Base-by-base conservation (phyloP, 139 green algal species). In the Chlorella sp. region DNA sequence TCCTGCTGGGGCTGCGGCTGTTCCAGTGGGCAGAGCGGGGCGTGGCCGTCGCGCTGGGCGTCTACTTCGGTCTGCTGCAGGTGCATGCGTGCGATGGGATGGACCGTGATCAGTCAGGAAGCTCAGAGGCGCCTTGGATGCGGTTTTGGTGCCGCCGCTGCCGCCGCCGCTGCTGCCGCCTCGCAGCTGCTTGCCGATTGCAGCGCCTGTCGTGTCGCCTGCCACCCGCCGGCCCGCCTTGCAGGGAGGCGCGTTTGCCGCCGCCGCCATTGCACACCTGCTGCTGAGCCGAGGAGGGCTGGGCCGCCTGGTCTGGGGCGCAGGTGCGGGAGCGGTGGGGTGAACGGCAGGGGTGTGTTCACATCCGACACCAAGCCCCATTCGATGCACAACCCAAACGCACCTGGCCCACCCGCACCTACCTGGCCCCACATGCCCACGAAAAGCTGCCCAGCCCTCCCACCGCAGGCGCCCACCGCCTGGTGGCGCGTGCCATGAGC, bases 221-320 rank as follows among this genome's bases (percentile, higher is more conserved):
- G 65, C 46, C 46, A 7, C 7, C 46, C 7, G 7, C 46, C 46
- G 46, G 8, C 46, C 60, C 1, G 2, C 22, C 2, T 1, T 56
- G 54, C 56, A 83, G 77, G 77, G 77, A 30, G 28, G 40, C 26
- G 28, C 19, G 2, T 83, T 60, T 26, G 77, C 77, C 5, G 40
- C 60, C 28, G 41, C 77, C n/a, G 58, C 77, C 1, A 56, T 83
- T 3, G 26, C 64, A 0, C 56, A 74, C 40, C 40, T 83, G 58
- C 77, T 83, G 40, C 60, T 74, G 9, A 83, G 77, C 60, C 77
- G 77, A 1, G 77, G 77, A 16, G 77, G 77, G 11, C 20, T 60
- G 40, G 28, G 38, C 9, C 40, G 44, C 36, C 58, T 83, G 58
- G 17, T 73, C 3, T 83, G 56, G 56, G 77, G 77, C 2, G 38